Conservation (phyloP, 345 rosid species). For the Brassica napus region Da-Ae NC_063451.1:30614001-30614500, state of each 20-base stretch:
- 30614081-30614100: neutral
- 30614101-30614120: neutral
- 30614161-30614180: neutral
- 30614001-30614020: slow-evolving; percentile 76
- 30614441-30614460: slow-evolving; percentile 91
- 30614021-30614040: slow-evolving; percentile 88
- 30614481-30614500: slow-evolving; percentile 91
- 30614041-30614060: slow-evolving; percentile 65
- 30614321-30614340: slow-evolving; percentile 30
- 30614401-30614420: slow-evolving; percentile 27
- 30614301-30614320: slow-evolving; percentile 88
- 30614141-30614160: slow-evolving; percentile 8
- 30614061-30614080: slow-evolving; percentile 6
- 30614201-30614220: slow-evolving; percentile 4
- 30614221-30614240: slow-evolving; percentile 83
- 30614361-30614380: slow-evolving; percentile 4
- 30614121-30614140: neutral
- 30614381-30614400: slow-evolving; percentile 15
- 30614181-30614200: slow-evolving; percentile 9
- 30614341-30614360: slow-evolving; percentile 14
- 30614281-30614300: slow-evolving; percentile 87
- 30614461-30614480: slow-evolving; percentile 90
- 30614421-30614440: slow-evolving; percentile 91
- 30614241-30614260: slow-evolving; percentile 96
- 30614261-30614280: slow-evolving; percentile 87